Evolutionary conservation across 805 yeast species (phyloP), one percentile per base, ranked within the genome.

Genomic region (Cyberlindnera suaveolens): DNA sequence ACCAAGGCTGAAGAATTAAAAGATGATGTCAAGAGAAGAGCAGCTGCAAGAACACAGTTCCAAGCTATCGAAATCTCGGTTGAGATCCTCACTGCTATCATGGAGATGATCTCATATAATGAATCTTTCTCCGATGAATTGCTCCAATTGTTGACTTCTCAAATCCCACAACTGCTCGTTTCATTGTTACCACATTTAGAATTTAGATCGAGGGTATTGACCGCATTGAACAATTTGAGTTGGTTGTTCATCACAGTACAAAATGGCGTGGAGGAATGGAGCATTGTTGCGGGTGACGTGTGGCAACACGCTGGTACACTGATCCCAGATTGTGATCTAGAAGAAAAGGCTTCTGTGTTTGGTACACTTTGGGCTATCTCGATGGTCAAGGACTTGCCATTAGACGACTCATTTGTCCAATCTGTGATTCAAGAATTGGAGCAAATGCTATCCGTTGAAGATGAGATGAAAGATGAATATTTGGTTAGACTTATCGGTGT

Each of bases 51-150:
- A 49, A 63, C 72, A 36, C 72, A 75, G 39, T 62, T 84, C 39
- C 82, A 82, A 49, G 71, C 85, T 4, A 65, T 85, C 18, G 95
- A 87, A 52, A 71, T 82, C 1, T 70, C 84, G 0, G 63, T 90
- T 18, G 98, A 91, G 60, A 61, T 91, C 29, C 67, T 87, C 19
- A 78, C 96, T 1, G 84, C 90, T 1, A 68, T 81, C 6, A 74
- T 84, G 52, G 96, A 89, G 60, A 62, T 67, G 26, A 52, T 71
- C 8, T 75, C 77, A 9, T 51, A 36, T 33, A 26, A 36, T 11
- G 27, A 36, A 3, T 29, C 17, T 9, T 30, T 71, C 8, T 75
- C 77, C 7, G 50, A 63, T 26, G 37, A 20, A 39, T 48, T 38
- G 48, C 47, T 16, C 35, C 47, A 30, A 44, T 63, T 23, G 15